A percentile compares a stretch with the other conserved stretches of the same genome.
Conservation (phyloP, 73 alveolate species). For the Paramecium sexaurelia region DNA sequence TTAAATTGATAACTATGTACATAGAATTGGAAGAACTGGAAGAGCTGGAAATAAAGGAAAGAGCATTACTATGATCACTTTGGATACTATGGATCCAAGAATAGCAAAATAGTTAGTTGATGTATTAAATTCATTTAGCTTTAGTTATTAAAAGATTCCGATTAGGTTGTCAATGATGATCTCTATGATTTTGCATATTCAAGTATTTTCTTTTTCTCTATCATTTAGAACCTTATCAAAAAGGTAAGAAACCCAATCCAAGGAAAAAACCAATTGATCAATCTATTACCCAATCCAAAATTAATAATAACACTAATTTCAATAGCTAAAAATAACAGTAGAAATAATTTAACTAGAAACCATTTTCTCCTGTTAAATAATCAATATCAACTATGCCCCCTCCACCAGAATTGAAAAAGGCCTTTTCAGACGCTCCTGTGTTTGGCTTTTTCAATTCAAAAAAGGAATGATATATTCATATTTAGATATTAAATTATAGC, state of each 20-base stretch:
- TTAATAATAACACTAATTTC: neutral
- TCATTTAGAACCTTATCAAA: neutral
- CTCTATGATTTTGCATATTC: constrained; percentile 63
- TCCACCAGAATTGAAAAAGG: constrained; percentile 32
- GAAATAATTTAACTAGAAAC: neutral
- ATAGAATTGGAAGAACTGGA: constrained; percentile 95
- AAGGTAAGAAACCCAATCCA: neutral
- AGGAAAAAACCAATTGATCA: neutral
- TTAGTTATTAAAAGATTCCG: constrained; percentile 54
- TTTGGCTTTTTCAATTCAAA: constrained; percentile 31
- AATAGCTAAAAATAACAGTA: neutral
- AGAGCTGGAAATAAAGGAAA: constrained; percentile 92
- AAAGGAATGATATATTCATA: neutral
- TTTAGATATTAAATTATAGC: neutral
- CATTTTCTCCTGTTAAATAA: constrained; percentile 31
- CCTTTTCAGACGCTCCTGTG: neutral
- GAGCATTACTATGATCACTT: constrained; percentile 72
- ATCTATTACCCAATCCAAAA: neutral
- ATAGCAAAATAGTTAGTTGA: constrained; percentile 57
- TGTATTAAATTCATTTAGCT: neutral
- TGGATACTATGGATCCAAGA: constrained; percentile 70
- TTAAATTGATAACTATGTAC: constrained; percentile 92
- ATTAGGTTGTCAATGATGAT: constrained; percentile 69
- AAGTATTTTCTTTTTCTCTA: neutral
- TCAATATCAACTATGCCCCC: neutral